phyloP scores from a whole-genome alignment of 441 rosid genomes.

The Hura crepitans region DNA sequence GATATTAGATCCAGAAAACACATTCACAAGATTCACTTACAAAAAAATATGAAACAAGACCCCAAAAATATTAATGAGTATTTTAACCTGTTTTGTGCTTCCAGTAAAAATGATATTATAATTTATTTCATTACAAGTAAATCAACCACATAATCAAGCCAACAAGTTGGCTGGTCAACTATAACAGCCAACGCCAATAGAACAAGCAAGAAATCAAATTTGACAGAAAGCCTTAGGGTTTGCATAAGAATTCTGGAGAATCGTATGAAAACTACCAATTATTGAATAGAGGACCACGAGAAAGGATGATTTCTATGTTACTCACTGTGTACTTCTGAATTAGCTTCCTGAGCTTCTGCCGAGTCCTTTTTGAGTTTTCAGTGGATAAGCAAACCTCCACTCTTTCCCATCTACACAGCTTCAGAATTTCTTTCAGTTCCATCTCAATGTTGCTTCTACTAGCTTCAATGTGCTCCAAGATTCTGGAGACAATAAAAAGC shows the following conservation, averaged over 20 bases:
- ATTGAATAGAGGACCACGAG: not conserved
- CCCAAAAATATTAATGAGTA: no score
- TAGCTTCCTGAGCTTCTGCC: constrained; percentile 79
- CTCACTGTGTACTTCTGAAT: constrained; percentile 78
- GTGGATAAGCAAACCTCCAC: constrained; percentile 49
- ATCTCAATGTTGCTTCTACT: constrained; percentile 51
- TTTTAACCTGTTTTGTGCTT: not conserved
- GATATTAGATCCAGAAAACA: not conserved
- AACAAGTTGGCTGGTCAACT: not conserved
- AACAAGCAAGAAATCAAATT: not conserved
- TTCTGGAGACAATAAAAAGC: constrained; percentile 41
- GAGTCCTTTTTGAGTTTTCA: constrained; percentile 56
- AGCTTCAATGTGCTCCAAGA: constrained; percentile 56
- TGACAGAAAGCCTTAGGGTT: not conserved
- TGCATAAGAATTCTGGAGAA: not conserved
- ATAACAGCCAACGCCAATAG: not conserved
- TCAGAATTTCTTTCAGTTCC: constrained; percentile 64
- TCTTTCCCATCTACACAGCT: constrained; percentile 80
- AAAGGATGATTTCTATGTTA: constrained; percentile 7
- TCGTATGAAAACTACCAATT: not conserved
- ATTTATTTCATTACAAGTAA: not conserved
- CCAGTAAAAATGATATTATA: not conserved
- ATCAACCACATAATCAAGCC: not conserved
- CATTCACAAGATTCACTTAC: not conserved
- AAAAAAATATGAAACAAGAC: not conserved